Base-by-base conservation (phyloP, 2,329 filamentous ascomycete species). In the Sphaceloma murrayae region DNA sequence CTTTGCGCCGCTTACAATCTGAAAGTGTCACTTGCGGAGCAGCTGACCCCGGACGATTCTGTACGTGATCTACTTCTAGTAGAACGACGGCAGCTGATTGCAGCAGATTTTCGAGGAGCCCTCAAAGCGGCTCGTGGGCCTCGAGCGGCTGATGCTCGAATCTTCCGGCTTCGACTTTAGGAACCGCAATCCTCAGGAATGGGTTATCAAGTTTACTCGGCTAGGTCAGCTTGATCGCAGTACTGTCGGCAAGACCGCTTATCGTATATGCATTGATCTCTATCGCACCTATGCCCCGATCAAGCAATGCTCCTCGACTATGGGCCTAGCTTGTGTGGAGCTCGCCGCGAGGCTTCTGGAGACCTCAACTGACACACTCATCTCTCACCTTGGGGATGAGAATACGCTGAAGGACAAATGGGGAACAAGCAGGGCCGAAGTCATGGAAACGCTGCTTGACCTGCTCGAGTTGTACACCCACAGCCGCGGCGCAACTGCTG, bases 111-210 rank as follows among this genome's bases (percentile, higher is more conserved):
- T 96, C 52, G 89, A 96, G 43, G 70, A 69, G 1, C 77, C 80
- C 3, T 82, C 84, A 10, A 83, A 86, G 52, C 77, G 81, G 47
- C 82, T 95, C 51, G 87, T 95, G 50, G 86, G 85, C 1, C 75
- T 96, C 3, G 91, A 98, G 65, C 77, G 91, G 4, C 75, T 94
- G 46, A 93, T 96, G 64, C 79, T 98, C 42, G 91, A 98, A 64
- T 82, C 85, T 2, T 82, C 88, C 21, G 82, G 84, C 50, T 98
- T 98, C 62, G 89, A 98, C 62, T 96, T 96, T 58, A 79, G 88
- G 26, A 88, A 80, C 47, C 80, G 87, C 27, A 83, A 94, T 56
- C 87, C 89, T 1, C 86, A 95, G 54, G 85, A 87, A 51, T 72
- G 85, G 16, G 69, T 96, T 31, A 73, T 86, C 53, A 96, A 96